phyloP scores from a whole-genome alignment of 176 grass and related monocot species.

The Guadua angustifolia region DNA sequence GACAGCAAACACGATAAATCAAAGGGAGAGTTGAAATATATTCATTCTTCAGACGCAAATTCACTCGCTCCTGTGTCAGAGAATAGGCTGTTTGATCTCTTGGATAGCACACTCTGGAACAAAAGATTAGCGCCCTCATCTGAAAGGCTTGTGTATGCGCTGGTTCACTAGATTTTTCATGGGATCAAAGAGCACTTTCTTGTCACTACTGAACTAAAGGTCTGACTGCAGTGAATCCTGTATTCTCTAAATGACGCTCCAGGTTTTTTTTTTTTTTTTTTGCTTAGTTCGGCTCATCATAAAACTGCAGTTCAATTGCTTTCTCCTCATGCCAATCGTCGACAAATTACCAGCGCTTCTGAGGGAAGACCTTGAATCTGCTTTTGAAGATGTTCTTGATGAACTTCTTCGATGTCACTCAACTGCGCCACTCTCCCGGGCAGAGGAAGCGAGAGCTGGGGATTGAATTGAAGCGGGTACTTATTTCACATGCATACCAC shows the following conservation, averaged over 20 bases:
- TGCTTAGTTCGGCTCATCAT: not conserved
- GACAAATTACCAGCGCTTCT: conserved; percentile 89
- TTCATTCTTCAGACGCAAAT: conserved; percentile 63
- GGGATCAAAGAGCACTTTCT: conserved; percentile 97
- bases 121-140: conserved; percentile 81
- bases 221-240: conserved; percentile 25
- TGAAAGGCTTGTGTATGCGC: conserved; percentile 82
- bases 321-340: conserved; percentile 90
- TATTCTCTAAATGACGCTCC: not conserved
- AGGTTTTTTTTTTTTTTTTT: not conserved
- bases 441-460: conserved; percentile 72
- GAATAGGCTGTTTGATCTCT: conserved; percentile 77
- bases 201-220: conserved; percentile 92
- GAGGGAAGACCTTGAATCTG: conserved; percentile 82
- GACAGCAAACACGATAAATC: conserved; percentile 56
- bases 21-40: conserved; percentile 59
- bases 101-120: conserved; percentile 90
- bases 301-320: conserved; percentile 90
- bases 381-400: conserved; percentile 75
- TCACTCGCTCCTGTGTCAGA: conserved; percentile 42
- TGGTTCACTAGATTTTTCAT: conserved; percentile 94
- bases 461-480: conserved; percentile 76
- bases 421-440: conserved; percentile 59
- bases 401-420: conserved; percentile 76
- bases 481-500: not conserved